A percentile compares a stretch with the other conserved stretches of the same genome.
These are phyloP conservation scores for Fusarium nygamai DNA, from an alignment of 2,329 filamentous ascomycete species.

Conservation along the genomic window DNA sequence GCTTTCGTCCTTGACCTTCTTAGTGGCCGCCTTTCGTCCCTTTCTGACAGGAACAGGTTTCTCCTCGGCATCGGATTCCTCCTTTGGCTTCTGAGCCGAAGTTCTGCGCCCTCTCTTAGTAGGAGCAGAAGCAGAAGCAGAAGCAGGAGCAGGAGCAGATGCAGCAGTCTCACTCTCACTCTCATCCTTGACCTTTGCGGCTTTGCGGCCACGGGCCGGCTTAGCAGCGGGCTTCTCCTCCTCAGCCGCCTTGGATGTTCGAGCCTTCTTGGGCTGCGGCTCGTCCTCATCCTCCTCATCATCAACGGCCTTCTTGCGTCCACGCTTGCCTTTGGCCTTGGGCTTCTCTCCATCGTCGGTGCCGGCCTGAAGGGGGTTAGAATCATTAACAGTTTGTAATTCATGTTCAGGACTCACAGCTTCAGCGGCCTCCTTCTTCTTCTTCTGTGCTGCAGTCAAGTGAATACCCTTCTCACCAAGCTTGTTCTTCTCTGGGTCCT, in stretches of 20 bases:
- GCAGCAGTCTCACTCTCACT: conserved; percentile 25
- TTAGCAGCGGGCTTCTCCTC: conserved; percentile 36
- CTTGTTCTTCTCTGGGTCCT: conserved; percentile 81
- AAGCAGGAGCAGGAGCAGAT: conserved; percentile 38
- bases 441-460: conserved; percentile 50
- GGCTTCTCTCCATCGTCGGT: conserved; percentile 42
- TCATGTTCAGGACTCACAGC: conserved; percentile 25
- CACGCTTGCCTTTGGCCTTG: conserved; percentile 48
- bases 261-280: conserved; percentile 50
- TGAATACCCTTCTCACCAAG: conserved; percentile 74
- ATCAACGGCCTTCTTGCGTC: conserved; percentile 48
- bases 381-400: not conserved
- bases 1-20: conserved; percentile 16
- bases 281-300: conserved; percentile 50
- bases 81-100: conserved; percentile 27
- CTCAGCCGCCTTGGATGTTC: conserved; percentile 42
- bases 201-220: conserved; percentile 35
- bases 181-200: conserved; percentile 38
- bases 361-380: conserved; percentile 40
- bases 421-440: conserved; percentile 47
- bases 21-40: conserved; percentile 28
- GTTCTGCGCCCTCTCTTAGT: conserved; percentile 45
- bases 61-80: conserved; percentile 24
- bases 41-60: conserved; percentile 20
- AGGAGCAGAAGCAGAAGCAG: conserved; percentile 35